Evolutionary conservation across 345 rosid species (phyloP).

Genomic region (Adansonia digitata): DNA sequence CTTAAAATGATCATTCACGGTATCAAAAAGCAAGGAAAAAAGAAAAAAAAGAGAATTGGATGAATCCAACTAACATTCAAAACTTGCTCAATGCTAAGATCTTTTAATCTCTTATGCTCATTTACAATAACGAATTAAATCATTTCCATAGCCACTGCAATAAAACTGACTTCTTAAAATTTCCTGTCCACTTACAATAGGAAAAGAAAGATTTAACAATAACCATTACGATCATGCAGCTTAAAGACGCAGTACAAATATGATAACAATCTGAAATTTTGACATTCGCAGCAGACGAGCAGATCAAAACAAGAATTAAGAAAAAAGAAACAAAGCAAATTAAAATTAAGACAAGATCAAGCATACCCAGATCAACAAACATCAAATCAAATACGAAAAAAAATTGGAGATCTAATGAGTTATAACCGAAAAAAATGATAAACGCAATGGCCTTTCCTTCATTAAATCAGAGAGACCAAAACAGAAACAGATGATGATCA

Average conservation of each 20-base stretch:
- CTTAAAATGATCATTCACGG: not conserved
- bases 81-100: not conserved
- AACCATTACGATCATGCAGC: slow-evolving; percentile 4
- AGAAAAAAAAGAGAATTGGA: not conserved
- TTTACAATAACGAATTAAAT: not conserved
- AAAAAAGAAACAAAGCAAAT: slow-evolving; percentile 16
- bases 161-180: not conserved
- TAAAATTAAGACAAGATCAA: slow-evolving; percentile 11
- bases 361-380: slow-evolving; percentile 27
- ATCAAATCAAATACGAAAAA: not conserved
- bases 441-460: not conserved
- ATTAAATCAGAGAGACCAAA: not conserved
- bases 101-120: not conserved
- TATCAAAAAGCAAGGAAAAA: not conserved
- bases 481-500: slow-evolving; percentile 9
- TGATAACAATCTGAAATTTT: slow-evolving; percentile 10
- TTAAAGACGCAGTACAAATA: not conserved
- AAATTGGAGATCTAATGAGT: slow-evolving; percentile 26
- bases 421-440: not conserved
- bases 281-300: not conserved
- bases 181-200: not conserved
- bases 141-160: not conserved
- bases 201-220: not conserved
- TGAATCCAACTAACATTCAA: not conserved
- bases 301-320: slow-evolving; percentile 32